A percentile compares a stretch with the other conserved stretches of the same genome.
Conservation (phyloP, 768 basidiomycete genomes). For the Leccinum variicolor region DNA sequence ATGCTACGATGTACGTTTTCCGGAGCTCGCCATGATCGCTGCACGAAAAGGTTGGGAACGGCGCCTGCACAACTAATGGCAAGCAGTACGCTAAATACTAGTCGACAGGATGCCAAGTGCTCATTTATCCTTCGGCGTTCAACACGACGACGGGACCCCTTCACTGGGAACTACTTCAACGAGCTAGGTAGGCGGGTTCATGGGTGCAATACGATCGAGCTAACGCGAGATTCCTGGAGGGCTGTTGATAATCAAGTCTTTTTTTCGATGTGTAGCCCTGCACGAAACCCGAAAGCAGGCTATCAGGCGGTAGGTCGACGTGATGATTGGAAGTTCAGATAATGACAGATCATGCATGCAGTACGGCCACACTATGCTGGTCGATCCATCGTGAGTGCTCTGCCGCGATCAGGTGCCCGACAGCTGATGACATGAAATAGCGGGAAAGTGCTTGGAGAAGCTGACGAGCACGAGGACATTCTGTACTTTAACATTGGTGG, state of each 20-base stretch:
- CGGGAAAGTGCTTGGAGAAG: slow-evolving; percentile 70
- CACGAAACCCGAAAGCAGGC: slow-evolving; percentile 72
- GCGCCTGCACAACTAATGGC: neutral
- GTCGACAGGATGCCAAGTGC: slow-evolving; percentile 70
- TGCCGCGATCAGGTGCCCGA: neutral
- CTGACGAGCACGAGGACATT: slow-evolving; percentile 75
- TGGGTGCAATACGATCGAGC: neutral
- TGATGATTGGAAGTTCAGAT: neutral
- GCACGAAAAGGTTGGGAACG: slow-evolving; percentile 68
- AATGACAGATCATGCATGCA: slow-evolving; percentile 25
- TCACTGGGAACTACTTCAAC: slow-evolving; percentile 92
- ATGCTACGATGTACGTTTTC: slow-evolving; percentile 95
- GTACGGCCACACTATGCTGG: slow-evolving; percentile 90
- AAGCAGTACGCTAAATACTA: neutral
- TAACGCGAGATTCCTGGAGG: slow-evolving; percentile 38
- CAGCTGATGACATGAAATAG: slow-evolving; percentile 37
- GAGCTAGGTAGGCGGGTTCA: slow-evolving; percentile 55
- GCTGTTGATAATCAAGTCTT: slow-evolving; percentile 98
- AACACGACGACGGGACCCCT: slow-evolving; percentile 93
- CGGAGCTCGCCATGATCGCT: slow-evolving; percentile 88
- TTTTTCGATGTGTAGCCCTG: slow-evolving; percentile 94
- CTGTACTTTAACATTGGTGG: slow-evolving; percentile 78
- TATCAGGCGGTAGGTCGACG: slow-evolving; percentile 77
- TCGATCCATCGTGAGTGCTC: slow-evolving; percentile 77
- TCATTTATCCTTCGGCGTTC: slow-evolving; percentile 94